Percentiles rank a stretch among this genome's conserved stretches.
These are phyloP conservation scores for Coffea canephora DNA, from an alignment of 257 asterid species.

Conservation along the genomic window DNA sequence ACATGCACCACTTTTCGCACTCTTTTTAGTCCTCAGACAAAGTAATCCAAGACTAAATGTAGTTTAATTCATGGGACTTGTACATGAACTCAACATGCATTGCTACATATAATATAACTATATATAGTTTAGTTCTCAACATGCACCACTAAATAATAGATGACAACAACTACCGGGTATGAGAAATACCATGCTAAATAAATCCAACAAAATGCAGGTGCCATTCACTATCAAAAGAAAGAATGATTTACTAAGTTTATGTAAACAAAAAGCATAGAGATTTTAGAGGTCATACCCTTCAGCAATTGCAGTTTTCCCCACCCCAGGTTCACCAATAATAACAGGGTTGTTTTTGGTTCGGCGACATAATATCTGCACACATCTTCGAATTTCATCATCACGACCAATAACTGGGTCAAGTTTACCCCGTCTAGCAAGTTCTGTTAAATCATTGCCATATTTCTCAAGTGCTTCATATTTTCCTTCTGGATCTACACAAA, in stretches of 20 bases:
- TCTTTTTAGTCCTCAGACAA: not conserved
- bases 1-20: not conserved
- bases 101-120: too few relatives aligned
- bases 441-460: conserved; percentile 93
- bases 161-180: too few relatives aligned
- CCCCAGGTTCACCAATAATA: conserved; percentile 98
- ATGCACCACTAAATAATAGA: too few relatives aligned
- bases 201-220: not conserved
- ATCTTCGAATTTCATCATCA: conserved; percentile 94
- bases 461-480: conserved; percentile 90
- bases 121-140: too few relatives aligned
- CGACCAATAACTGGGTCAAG: conserved; percentile 98
- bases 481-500: conserved; percentile 72
- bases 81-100: too few relatives aligned
- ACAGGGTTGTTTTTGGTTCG: conserved; percentile 97
- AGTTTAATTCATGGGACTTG: not conserved
- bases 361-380: conserved; percentile 89
- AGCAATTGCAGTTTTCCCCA: conserved; percentile 98
- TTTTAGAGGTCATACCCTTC: conserved; percentile 66
- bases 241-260: not conserved
- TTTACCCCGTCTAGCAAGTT: conserved; percentile 93
- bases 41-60: not conserved
- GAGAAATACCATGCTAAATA: not conserved
- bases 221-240: not conserved
- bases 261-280: conserved; percentile 9